These are phyloP conservation scores for Pestalotiopsis sp. DNA, from an alignment of 2,329 filamentous ascomycete species.

Conservation along the genomic window DNA sequence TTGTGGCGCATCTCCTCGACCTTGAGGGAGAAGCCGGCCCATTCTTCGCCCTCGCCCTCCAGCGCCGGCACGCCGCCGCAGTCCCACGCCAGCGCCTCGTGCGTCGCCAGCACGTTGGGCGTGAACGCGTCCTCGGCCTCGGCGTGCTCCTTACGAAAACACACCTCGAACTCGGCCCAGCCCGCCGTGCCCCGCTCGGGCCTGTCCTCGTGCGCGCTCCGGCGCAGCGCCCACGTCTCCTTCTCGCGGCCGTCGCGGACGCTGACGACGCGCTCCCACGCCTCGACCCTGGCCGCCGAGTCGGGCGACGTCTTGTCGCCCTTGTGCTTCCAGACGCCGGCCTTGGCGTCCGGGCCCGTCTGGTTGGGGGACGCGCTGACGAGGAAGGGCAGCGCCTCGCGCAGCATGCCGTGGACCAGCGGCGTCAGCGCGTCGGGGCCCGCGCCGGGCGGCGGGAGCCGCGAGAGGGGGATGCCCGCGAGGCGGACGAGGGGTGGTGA, in stretches of 20 bases:
- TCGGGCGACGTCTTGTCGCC: conserved; percentile 49
- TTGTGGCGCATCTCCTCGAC: conserved; percentile 69
- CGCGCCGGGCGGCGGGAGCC: conserved; percentile 47
- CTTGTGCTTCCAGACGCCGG: conserved; percentile 50
- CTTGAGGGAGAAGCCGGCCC: conserved; percentile 50
- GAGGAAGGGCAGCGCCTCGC: conserved; percentile 63
- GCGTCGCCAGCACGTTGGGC: conserved; percentile 53
- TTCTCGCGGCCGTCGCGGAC: background rate
- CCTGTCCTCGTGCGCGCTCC: conserved; percentile 61
- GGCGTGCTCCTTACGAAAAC: conserved; percentile 61
- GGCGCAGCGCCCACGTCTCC: conserved; percentile 68
- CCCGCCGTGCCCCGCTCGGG: conserved; percentile 54
- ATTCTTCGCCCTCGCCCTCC: conserved; percentile 37
- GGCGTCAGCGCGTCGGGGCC: conserved; percentile 45
- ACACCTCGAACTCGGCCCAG: conserved; percentile 65
- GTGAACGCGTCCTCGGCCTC: conserved; percentile 61
- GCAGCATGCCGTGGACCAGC: conserved; percentile 55
- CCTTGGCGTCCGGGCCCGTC: conserved; percentile 34
- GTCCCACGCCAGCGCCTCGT: conserved; percentile 49
- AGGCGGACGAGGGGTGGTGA: conserved; percentile 51
- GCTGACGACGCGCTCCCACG: conserved; percentile 48
- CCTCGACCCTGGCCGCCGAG: conserved; percentile 53
- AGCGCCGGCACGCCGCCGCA: conserved; percentile 42
- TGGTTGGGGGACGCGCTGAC: conserved; percentile 51
- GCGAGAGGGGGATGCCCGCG: conserved; percentile 50